Percentiles rank a stretch among this genome's conserved stretches.
These are phyloP conservation scores for Gautieria morchelliformis DNA, from an alignment of 768 basidiomycete species.

Conservation along the genomic window DNA sequence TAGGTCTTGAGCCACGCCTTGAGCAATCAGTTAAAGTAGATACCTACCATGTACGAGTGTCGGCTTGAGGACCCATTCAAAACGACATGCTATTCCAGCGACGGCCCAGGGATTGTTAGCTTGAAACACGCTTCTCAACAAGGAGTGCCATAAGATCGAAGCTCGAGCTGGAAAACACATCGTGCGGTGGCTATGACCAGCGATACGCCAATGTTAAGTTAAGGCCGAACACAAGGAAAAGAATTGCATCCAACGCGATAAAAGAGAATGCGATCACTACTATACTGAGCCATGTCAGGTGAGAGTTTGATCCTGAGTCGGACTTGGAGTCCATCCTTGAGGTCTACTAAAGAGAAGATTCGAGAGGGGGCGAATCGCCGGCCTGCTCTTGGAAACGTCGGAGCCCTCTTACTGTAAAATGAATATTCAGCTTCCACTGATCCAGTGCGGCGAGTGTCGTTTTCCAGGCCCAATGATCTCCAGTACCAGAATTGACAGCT, in stretches of 20 bases:
- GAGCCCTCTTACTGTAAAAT: too few relatives aligned
- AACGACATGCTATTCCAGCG: constrained; percentile 61
- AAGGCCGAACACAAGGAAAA: constrained; percentile 57
- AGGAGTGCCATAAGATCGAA: constrained; percentile 61
- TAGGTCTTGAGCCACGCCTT: neutral
- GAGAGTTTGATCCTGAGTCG: constrained; percentile 11
- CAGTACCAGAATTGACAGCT: too few relatives aligned
- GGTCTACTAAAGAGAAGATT: neutral
- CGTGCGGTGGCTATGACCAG: constrained; percentile 61
- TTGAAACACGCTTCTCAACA: constrained; percentile 65
- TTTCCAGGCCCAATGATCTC: too few relatives aligned
- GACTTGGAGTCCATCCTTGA: constrained; percentile 20
- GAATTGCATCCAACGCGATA: constrained; percentile 57
- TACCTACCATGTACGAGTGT: constrained; percentile 58
- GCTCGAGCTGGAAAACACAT: constrained; percentile 73
- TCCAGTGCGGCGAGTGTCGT: too few relatives aligned
- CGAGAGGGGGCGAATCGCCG: too few relatives aligned
- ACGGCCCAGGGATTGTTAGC: constrained; percentile 69
- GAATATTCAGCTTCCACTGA: too few relatives aligned
- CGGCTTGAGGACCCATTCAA: constrained; percentile 71
- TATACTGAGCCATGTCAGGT: constrained; percentile 66
- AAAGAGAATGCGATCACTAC: constrained; percentile 66
- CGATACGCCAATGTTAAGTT: constrained; percentile 58
- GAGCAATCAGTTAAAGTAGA: constrained; percentile 20
- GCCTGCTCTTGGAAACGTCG: too few relatives aligned